Base-by-base conservation (phyloP, 495 filamentous ascomycete species). In the Tuber umbilicatum region DNA sequence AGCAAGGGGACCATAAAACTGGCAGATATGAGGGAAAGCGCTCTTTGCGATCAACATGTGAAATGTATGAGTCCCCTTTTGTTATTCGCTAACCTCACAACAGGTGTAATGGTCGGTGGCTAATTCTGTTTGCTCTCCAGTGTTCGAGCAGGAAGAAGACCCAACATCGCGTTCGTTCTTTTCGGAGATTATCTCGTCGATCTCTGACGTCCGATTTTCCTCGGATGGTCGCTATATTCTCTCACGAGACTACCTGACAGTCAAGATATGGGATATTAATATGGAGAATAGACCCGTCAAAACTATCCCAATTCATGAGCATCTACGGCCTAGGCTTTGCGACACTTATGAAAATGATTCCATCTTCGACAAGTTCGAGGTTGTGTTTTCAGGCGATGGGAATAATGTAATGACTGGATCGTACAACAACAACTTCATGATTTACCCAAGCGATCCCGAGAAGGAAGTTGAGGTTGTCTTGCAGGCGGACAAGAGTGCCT, bases 351-450 rank as follows among this genome's bases (percentile, higher is more conserved):
- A 99, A 84, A 99, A 99, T 78, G 95, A 99, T 83, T 97, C 93
- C 84, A 99, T 99, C 82, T 99, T 99, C 81, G 95, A 99, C 87
- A 99, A 99, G 84, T 99, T 99, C 78, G 95, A 99, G 85, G 95
- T 99, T 73, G 96, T 98, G 55, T 98, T 99, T 85, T 97, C 94
- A 5, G 95, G 95, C 23, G 95, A 98, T 84, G 93, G 93, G 14
- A 94, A 96, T 86, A 97, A 99, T 81, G 95, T 98, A 74, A 99
- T 99, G 95, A 99, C 95, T 9, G 95, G 95, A 79, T 97, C 93
- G 83, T 99, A 99, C 87, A 99, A 99, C 89, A 99, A 99, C 85
- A 99, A 99, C 85, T 99, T 99, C 87, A 99, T 99, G 95, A 99
- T 99, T 80, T 99, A 99, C 84, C 95, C 95, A 1, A 95, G 94